phyloP scores from a whole-genome alignment of 306 rosid genomes.

The Geum urbanum region DNA sequence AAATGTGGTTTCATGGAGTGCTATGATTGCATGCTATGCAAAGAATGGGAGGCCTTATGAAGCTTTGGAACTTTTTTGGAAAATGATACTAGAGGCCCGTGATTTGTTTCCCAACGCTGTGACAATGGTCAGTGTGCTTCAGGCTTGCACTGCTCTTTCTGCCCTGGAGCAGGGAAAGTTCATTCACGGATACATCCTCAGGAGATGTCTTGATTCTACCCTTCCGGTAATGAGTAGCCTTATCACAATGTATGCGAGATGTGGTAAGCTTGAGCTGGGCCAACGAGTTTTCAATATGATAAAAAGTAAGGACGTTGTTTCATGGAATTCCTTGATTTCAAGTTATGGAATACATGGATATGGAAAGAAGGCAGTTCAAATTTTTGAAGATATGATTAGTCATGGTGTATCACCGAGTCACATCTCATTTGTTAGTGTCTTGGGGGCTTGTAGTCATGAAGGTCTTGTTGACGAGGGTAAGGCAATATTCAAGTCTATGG shows the following conservation, averaged over 20 bases:
- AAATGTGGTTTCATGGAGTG: constrained; percentile 92
- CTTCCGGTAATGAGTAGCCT: constrained; percentile 74
- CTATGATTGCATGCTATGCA: constrained; percentile 81
- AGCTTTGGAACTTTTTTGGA: constrained; percentile 73
- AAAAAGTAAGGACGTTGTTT: constrained; percentile 59
- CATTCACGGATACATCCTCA: constrained; percentile 76
- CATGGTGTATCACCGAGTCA: constrained; percentile 62
- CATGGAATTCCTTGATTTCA: constrained; percentile 85
- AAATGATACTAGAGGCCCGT: constrained; percentile 56
- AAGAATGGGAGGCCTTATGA: constrained; percentile 68
- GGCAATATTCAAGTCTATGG: constrained; percentile 60
- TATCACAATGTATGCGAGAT: constrained; percentile 76
- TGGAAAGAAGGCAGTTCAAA: constrained; percentile 64
- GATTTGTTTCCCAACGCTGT: constrained; percentile 76
- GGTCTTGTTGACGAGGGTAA: constrained; percentile 80
- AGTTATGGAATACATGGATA: constrained; percentile 80
- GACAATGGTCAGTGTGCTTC: constrained; percentile 95
- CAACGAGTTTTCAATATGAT: constrained; percentile 55
- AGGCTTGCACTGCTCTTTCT: constrained; percentile 75
- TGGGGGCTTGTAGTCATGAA: constrained; percentile 91
- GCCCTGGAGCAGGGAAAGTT: constrained; percentile 81
- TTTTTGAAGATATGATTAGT: constrained; percentile 61
- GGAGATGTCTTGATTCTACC: constrained; percentile 86
- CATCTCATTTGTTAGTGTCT: constrained; percentile 65
- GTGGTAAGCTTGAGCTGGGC: constrained; percentile 69